Base-by-base conservation (phyloP, 1,284 basidiomycete species). In the Schizophyllum amplum region DNA sequence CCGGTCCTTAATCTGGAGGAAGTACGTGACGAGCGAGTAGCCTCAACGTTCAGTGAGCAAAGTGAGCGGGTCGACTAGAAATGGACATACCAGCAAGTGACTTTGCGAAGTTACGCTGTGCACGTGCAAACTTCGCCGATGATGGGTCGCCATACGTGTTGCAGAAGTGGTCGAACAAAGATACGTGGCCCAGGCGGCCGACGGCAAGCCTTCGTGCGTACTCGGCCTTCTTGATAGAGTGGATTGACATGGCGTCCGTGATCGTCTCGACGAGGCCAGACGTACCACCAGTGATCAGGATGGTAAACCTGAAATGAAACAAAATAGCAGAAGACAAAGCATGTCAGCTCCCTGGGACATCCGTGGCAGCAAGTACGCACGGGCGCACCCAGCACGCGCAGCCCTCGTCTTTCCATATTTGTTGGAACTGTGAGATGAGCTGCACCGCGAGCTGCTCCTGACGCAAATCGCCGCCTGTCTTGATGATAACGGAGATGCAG, bases 151-250 rank as follows among this genome's bases (percentile, higher is more conserved):
- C 94, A 62, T 94, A 97, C 4, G 92, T 90, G 90, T 94, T 61
- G 27, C 21, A 5, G 69, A 94, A 98, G 70, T 98, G 92, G 68
- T 98, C 94, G 64, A 93, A 75, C 55, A 98, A 70, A 1, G 90
- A 90, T 55, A 96, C 92, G 68, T 93, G 86, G 25, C 89, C 90
- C 24, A 96, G 74, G 54, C 83, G 80, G 24, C 92, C 92, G 62
- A 84, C 83, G 1, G 91, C 84, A 20, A 96, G 74, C 59, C 93
- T 80, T 58, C 92, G 81, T 2, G 94, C 92, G 71, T 99, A 99
- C 67, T 98, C 94, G 3, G 94, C 90, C 73, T 99, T 99, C 78
- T 99, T 99, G 72, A 99, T 97, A 7, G 96, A 98, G 70, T 99
- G 97, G 64, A 99, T 93, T 13, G 94, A 98, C 1, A 99, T 92